Conservation (phyloP, 176 grass and related monocot genomes). For the Aegilops speltoides region DNA sequence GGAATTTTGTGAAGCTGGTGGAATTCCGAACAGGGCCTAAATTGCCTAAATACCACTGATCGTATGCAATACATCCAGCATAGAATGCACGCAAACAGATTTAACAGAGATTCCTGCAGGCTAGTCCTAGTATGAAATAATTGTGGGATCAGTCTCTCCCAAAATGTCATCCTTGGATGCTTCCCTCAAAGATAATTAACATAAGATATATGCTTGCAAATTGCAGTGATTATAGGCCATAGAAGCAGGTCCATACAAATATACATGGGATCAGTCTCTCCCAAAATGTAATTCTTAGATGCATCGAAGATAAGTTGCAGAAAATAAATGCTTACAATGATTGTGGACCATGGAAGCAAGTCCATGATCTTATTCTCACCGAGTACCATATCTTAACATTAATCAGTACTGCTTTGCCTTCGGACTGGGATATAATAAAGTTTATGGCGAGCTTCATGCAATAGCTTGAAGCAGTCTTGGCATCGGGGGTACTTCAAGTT, state of each 20-base stretch:
- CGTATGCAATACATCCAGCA: neutral
- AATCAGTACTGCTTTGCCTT: neutral
- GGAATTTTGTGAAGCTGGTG: too few relatives aligned
- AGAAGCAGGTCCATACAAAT: neutral
- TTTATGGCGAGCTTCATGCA: neutral
- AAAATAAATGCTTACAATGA: neutral
- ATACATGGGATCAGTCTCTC: neutral
- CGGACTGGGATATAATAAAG: neutral
- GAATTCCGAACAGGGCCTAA: too few relatives aligned
- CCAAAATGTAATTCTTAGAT: neutral
- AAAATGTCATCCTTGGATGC: too few relatives aligned
- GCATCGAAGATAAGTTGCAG: neutral
- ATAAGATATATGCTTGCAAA: too few relatives aligned
- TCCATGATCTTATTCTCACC: neutral
- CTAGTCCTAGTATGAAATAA: neutral
- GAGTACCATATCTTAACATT: neutral
- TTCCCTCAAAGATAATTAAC: too few relatives aligned
- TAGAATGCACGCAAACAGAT: neutral
- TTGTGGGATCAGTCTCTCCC: too few relatives aligned
- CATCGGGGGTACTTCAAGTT: slow-evolving; percentile 39
- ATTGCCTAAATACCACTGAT: neutral
- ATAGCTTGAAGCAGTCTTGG: slow-evolving; percentile 45
- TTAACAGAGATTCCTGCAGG: neutral
- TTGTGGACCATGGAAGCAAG: neutral
- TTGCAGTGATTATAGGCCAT: too few relatives aligned